Conservation (phyloP, 176 grass and related monocot genomes). For the Oryza officinalis region DNA sequence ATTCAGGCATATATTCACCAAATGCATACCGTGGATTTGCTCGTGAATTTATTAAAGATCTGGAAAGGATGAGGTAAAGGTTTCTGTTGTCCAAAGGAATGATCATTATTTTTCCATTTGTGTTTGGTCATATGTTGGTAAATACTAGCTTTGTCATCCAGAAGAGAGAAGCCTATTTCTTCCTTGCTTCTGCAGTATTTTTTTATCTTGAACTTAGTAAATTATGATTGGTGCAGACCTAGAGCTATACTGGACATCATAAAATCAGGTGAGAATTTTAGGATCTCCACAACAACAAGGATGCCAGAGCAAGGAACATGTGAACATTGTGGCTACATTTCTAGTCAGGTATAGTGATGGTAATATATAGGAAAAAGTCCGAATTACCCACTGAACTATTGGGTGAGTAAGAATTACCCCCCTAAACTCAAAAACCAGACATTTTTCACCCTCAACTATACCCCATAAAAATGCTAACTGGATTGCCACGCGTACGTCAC, state of each 20-base stretch:
- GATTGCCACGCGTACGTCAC: no score
- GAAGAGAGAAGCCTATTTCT: not conserved
- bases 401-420: no score
- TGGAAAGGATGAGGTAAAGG: slow-evolving; percentile 83
- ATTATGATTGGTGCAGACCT: slow-evolving; percentile 56
- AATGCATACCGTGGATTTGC: slow-evolving; percentile 98
- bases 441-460: no score
- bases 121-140: slow-evolving; percentile 10
- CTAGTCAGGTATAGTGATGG: slow-evolving; percentile 66
- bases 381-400: no score
- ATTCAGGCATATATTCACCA: slow-evolving; percentile 85
- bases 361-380: no score
- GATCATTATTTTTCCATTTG: not conserved
- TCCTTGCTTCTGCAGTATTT: not conserved
- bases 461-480: no score
- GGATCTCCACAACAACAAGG: slow-evolving; percentile 78
- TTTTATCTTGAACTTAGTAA: not conserved
- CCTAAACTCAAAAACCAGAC: no score
- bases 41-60: slow-evolving; percentile 96
- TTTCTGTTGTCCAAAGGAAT: not conserved
- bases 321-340: slow-evolving; percentile 83
- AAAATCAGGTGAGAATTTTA: slow-evolving; percentile 87
- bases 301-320: slow-evolving; percentile 96
- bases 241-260: slow-evolving; percentile 95
- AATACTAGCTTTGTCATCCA: not conserved